Evolutionary conservation across 371 early-diverging fungal species (phyloP), one percentile per base, ranked within the genome.

Genomic region (Smittium culicis): DNA sequence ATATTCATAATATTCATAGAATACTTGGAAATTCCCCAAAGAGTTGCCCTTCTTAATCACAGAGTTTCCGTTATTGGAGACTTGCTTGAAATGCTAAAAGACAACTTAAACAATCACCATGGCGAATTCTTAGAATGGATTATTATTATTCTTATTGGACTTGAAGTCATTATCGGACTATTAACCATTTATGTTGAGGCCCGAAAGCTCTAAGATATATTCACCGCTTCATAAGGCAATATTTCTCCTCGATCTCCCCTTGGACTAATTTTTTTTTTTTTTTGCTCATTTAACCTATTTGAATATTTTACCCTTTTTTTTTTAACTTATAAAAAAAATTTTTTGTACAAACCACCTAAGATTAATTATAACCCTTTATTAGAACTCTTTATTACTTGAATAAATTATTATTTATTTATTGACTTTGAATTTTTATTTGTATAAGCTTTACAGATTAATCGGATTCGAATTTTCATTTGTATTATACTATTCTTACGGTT

Each of bases 61-160:
- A 80, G 91, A 33, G 80, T 87, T 61, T 77, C 79, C 24, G 90
- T 91, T 1, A 87, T 91, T 65, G 84, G 87, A 45, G 91, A 91
- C 69, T 68, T 91, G 66, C 72, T 91, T 61, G 88, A 88, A 34
- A 90, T 91, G 89, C 79, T 91, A 24, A 83, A 86, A 66, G 87
- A 90, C 33, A 88, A 91, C 66, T 68, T 79, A 24, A 79, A 75
- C 34, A 71, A 72, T 1, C 68, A 72, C 73, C 81, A 81, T 35
- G 79, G 85, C n/a, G 90, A 90, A 70, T 84, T 86, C 59, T 74
- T 90, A 35, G 90, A 90, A 72, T 88, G 89, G 88, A 88, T 90
- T 68, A 87, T 90, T 0, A 90, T 88, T 66, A 84, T 88, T 73
- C 75, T 88, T 31, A 90, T 88, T 80, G 87, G 79, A 61, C 82